Evolutionary conservation across 257 asterid species (phyloP), one percentile per base, ranked within the genome.

Genomic region (Fraxinus quadrangulata): DNA sequence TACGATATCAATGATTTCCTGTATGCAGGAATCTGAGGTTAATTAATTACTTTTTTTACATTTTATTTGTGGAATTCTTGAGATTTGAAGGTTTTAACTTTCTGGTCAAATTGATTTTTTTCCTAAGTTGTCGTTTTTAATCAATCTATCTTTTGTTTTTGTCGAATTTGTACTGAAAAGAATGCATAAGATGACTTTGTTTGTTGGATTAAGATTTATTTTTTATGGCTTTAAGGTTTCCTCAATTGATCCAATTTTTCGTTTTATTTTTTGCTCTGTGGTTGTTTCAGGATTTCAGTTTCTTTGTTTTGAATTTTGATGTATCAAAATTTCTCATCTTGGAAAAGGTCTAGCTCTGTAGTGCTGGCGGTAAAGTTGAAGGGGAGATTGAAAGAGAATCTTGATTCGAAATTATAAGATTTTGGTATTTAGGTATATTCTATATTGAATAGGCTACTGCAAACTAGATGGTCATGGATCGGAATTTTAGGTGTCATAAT

Each of bases 381-480:
- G 24, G 54, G 67, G 47, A 34, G 11, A 33, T 59, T 47, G 72
- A 16, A 59, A 42, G 75, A 47, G 69, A 71, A 26, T 51, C 49
- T 78, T 31, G 63, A 6, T 65, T 68, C 70, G 40, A 39, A 73
- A 61, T 61, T 23, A 47, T 7, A 51, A 59, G 76, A 34, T 72
- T 77, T 78, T 67, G 66, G 74, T 51, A n/a, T 51, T 74, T 68
- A 36, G 37, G 83, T 70, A 47, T 66, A 70, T 81, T 54, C 61
- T 73, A 39, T 42, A 78, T 36, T 73, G 24, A 76, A 24, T 37
- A 40, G 61, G 56, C 65, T 71, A 54, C 72, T 42, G 36, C 16
- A 16, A 67, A 34, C 37, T 86, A 83, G 61, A 88, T 87, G 90
- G 87, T 81, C 81, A 87, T 89, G 96, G 96, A 91, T 84, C 85